A percentile compares a stretch with the other conserved stretches of the same genome.
phyloP scores from a whole-genome alignment of 805 yeast genomes.

The Zygotorulaspora chibaensis region DNA sequence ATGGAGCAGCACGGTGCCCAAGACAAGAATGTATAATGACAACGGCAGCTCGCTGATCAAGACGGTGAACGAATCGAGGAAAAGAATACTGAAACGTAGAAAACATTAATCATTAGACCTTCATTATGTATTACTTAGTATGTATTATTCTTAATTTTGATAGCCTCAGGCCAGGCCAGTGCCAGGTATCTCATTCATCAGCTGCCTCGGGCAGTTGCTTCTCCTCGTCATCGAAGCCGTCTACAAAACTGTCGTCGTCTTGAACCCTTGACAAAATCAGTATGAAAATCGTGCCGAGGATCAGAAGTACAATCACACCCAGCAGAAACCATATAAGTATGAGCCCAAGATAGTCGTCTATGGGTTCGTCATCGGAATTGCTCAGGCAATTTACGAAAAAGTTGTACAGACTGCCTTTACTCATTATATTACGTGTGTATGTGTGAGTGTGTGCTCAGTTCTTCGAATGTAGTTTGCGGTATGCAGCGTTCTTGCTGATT shows the following conservation, averaged over 20 bases:
- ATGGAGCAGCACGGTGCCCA: slow-evolving; percentile 18
- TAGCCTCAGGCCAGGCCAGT: too few species aligned
- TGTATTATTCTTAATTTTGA: neutral
- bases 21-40: slow-evolving; percentile 11
- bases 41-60: slow-evolving; percentile 6
- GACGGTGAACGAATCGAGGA: slow-evolving; percentile 10
- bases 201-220: slow-evolving; percentile 1
- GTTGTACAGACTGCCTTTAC: slow-evolving; percentile 3
- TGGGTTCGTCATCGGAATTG: slow-evolving; percentile 7
- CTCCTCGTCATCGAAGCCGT: slow-evolving; percentile 10
- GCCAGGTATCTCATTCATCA: neutral
- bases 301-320: slow-evolving; percentile 9
- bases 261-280: slow-evolving; percentile 4
- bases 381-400: slow-evolving; percentile 1
- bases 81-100: neutral
- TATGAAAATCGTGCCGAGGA: slow-evolving; percentile 8
- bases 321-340: slow-evolving; percentile 11
- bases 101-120: slow-evolving; percentile 1
- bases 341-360: slow-evolving; percentile 11
- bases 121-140: neutral
- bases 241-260: slow-evolving; percentile 3
- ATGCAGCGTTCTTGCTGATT: neutral
- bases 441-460: neutral
- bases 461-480: neutral
- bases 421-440: neutral